Evolutionary conservation across 129 eudicot species (phyloP).

Genomic region (Saussurea involucrata): DNA sequence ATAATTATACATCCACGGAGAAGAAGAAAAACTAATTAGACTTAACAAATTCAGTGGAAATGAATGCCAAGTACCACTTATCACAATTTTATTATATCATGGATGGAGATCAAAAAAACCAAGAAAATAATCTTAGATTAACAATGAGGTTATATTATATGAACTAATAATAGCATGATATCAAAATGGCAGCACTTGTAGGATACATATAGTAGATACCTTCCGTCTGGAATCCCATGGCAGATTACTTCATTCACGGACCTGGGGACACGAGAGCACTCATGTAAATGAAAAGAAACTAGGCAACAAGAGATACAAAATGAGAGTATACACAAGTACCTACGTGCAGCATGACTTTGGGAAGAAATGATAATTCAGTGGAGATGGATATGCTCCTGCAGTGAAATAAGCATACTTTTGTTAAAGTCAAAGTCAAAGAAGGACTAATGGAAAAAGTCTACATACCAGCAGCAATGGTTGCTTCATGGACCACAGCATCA

Average conservation of each 20-base stretch:
- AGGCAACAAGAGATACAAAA: background rate
- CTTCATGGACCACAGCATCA: conserved; percentile 95
- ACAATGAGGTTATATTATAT: background rate
- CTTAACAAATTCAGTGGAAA: background rate
- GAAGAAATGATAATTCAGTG: conserved; percentile 84
- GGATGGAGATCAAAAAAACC: background rate
- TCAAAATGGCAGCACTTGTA: background rate
- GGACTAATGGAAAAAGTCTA: background rate
- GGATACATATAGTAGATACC: conserved; percentile 35
- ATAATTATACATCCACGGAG: background rate
- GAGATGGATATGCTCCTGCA: conserved; percentile 98
- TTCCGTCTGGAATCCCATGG: conserved; percentile 99
- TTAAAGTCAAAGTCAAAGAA: background rate
- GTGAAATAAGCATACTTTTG: background rate
- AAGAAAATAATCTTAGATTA: background rate
- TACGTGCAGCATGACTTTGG: conserved; percentile 99
- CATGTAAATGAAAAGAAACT: background rate
- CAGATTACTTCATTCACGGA: conserved; percentile 98
- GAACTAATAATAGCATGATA: conserved; percentile 1
- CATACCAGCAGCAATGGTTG: conserved; percentile 83
- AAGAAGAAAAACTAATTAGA: conserved; percentile 3
- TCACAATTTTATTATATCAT: background rate
- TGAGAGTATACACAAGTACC: conserved; percentile 39
- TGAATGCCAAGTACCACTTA: background rate
- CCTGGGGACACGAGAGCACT: conserved; percentile 37